Base-by-base conservation (phyloP, 306 rosid genomes). In the Gynostemma pentaphyllum region DNA sequence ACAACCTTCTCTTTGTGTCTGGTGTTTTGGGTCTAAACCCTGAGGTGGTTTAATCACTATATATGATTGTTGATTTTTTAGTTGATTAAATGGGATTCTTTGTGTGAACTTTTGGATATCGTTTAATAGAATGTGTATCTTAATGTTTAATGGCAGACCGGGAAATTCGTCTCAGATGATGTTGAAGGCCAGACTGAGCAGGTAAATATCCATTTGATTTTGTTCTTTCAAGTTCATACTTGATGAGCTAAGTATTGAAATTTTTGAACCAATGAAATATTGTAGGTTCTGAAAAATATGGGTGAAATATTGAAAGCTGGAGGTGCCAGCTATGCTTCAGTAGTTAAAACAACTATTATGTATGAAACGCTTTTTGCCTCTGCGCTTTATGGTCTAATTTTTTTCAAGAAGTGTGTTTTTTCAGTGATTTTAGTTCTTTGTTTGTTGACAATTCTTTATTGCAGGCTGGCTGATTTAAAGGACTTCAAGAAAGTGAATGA, bases 111-210 rank as follows among this genome's bases (percentile, higher is more conserved):
- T 53, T 26, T 72, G 60, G 28, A 3, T 16, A 45, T 22, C 18
- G 50, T 47, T 18, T 53, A 23, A 45, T 46, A 2, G 45, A 64
- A 3, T 11, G 9, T 54, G 6, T 36, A 24, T 67, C 46, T 68
- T 68, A 63, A 26, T 46, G 45, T 19, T 72, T 16, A 18, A 70
- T 71, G 72, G 55, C 76, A 91, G 98, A 84, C 95, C 0, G 98
- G 98, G 68, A 88, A 92, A 62, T 87, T 92, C 46, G 60, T 81
- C 56, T 92, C 98, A 0, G 90, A 86, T 37, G 55, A 74, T 71
- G 84, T 92, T 70, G 96, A 84, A 80, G 95, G 66, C 71, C 96
- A 92, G 78, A 86, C 98, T 6, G 98, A 85, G 81, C 98, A 92
- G 96, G 98, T 86, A 79, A 27, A 55, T 45, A 13, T 37, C 16